phyloP scores from a whole-genome alignment of 1,284 basidiomycete genomes.

The Malassezia japonica region DNA sequence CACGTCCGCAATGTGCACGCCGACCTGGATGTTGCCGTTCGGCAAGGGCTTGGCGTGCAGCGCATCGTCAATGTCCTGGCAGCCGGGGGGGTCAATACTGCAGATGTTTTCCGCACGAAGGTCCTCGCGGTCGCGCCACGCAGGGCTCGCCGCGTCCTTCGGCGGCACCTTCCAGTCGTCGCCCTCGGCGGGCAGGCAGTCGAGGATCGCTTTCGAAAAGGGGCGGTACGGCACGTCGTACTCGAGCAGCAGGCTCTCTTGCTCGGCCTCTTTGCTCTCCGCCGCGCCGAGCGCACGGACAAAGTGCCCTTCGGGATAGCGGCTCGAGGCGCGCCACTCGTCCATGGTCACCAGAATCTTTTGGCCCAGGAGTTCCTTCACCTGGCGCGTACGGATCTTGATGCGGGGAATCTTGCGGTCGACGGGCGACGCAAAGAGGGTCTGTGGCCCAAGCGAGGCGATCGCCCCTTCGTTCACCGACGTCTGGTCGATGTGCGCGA shows the following conservation, averaged over 20 bases:
- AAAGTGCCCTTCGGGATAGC: constrained; percentile 96
- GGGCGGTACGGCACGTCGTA: constrained; percentile 94
- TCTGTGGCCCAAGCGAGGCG: constrained; percentile 76
- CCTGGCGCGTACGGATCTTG: constrained; percentile 85
- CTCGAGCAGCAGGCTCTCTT: constrained; percentile 85
- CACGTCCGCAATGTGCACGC: constrained; percentile 98
- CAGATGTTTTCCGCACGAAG: constrained; percentile 77
- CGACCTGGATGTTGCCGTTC: constrained; percentile 92
- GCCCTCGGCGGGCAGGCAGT: constrained; percentile 81
- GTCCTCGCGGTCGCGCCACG: constrained; percentile 82
- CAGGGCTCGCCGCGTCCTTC: constrained; percentile 55
- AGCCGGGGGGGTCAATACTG: constrained; percentile 93
- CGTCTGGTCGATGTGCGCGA: constrained; percentile 85
- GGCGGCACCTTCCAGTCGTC: constrained; percentile 86
- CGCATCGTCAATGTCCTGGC: constrained; percentile 98
- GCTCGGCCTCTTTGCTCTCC: constrained; percentile 90
- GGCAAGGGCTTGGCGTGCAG: constrained; percentile 80
- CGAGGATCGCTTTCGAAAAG: constrained; percentile 85
- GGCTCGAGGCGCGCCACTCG: constrained; percentile 72
- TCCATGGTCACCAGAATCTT: constrained; percentile 96
- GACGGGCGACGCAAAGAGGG: constrained; percentile 88
- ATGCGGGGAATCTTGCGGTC: constrained; percentile 87
- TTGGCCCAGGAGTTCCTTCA: constrained; percentile 73
- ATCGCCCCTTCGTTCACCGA: constrained; percentile 63
- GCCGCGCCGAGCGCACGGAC: constrained; percentile 82